Conservation (phyloP, 176 grass and related monocot species). For the Zea mays region Zm-B73-REFERENCE-NAM-5.0 NC_050102.1:162406001-162406500, state of each 20-base stretch:
- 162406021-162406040: too few species aligned
- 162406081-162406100: too few species aligned
- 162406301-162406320: background rate
- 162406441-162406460: constrained; percentile 77
- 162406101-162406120: too few species aligned
- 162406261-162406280: background rate
- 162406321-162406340: constrained; percentile 14
- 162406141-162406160: constrained; percentile 55
- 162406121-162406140: constrained; percentile 29
- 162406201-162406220: constrained; percentile 31
- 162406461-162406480: constrained; percentile 93
- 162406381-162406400: constrained; percentile 39
- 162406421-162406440: constrained; percentile 89
- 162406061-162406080: too few species aligned
- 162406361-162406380: constrained; percentile 40
- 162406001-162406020: too few species aligned
- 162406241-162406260: constrained; percentile 20
- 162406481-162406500: constrained; percentile 79
- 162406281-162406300: constrained; percentile 20
- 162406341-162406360: constrained; percentile 22
- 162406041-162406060: too few species aligned
- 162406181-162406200: constrained; percentile 22
- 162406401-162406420: constrained; percentile 66
- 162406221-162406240: background rate
- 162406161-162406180: constrained; percentile 49